A percentile compares a stretch with the other conserved stretches of the same genome.
Conservation (phyloP, 129 eudicot genomes). For the Rutidosis leptorrhynchoides region DNA sequence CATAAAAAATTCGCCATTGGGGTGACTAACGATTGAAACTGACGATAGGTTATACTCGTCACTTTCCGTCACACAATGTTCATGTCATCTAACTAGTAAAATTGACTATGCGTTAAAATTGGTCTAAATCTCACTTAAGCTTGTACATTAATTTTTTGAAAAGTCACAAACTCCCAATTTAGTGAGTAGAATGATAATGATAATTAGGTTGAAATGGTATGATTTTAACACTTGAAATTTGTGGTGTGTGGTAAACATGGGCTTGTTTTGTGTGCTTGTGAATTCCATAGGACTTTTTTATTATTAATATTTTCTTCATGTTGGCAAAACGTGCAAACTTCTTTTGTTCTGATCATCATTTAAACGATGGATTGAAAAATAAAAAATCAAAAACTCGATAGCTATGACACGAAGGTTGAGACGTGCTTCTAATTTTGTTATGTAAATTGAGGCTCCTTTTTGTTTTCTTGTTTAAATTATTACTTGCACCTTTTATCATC, state of each 20-base stretch:
- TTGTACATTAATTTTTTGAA: no score
- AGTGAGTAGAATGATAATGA: no score
- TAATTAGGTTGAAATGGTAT: no score
- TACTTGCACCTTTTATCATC: background rate
- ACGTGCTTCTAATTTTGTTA: background rate
- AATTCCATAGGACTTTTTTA: background rate
- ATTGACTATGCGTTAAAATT: no score
- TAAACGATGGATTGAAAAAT: background rate
- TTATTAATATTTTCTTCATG: no score
- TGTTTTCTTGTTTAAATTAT: background rate
- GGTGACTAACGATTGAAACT: no score
- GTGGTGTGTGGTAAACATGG: background rate
- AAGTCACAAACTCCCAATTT: no score
- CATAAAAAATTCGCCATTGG: no score
- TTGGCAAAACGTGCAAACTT: conserved; percentile 11
- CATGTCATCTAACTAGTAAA: no score
- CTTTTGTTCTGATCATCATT: background rate
- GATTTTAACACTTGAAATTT: background rate
- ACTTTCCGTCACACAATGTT: no score
- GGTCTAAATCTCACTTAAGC: no score
- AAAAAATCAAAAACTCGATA: background rate
- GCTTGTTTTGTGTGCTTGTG: background rate
- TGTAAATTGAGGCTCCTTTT: background rate
- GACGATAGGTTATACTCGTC: no score
- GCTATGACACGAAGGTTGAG: background rate